Conservation (phyloP, 1,284 basidiomycete genomes). For the Cystobasidiaceae sp. region DNA sequence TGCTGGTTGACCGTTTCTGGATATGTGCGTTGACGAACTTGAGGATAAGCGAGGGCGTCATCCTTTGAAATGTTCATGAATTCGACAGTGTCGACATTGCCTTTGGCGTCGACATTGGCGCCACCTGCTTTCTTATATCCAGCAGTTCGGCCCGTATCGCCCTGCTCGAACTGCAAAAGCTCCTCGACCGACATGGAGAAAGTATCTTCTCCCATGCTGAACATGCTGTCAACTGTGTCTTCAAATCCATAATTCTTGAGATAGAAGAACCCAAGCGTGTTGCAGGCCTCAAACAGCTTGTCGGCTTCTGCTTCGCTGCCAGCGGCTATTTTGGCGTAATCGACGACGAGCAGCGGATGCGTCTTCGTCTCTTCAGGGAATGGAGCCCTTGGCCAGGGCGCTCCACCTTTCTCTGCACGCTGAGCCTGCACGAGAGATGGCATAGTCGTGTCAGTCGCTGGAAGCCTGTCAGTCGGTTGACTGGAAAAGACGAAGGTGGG, state of each 20-base stretch:
- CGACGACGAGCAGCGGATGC: constrained; percentile 55
- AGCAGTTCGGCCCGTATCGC: constrained; percentile 59
- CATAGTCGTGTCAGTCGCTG: no score
- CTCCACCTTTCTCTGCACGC: no score
- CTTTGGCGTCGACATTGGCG: constrained; percentile 61
- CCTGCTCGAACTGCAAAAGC: constrained; percentile 62
- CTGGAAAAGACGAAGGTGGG: no score
- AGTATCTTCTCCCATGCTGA: constrained; percentile 57
- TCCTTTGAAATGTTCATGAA: constrained; percentile 54
- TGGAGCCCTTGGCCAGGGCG: constrained; percentile 40
- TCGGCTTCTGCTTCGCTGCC: constrained; percentile 33
- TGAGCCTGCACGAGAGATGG: no score
- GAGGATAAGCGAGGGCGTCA: constrained; percentile 34
- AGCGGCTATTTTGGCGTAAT: constrained; percentile 51
- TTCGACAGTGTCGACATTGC: constrained; percentile 56
- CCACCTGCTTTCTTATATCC: constrained; percentile 55
- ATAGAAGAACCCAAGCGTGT: constrained; percentile 39
- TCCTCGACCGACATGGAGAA: constrained; percentile 59
- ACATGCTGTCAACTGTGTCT: constrained; percentile 53
- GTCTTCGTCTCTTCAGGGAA: constrained; percentile 55
- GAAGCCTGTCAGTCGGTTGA: no score
- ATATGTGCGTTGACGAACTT: constrained; percentile 34
- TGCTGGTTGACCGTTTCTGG: constrained; percentile 16
- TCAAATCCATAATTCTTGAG: constrained; percentile 57
- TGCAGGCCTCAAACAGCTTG: constrained; percentile 34